phyloP scores from a whole-genome alignment of 1,139 yeast genomes.

The Taphrina communis region DNA sequence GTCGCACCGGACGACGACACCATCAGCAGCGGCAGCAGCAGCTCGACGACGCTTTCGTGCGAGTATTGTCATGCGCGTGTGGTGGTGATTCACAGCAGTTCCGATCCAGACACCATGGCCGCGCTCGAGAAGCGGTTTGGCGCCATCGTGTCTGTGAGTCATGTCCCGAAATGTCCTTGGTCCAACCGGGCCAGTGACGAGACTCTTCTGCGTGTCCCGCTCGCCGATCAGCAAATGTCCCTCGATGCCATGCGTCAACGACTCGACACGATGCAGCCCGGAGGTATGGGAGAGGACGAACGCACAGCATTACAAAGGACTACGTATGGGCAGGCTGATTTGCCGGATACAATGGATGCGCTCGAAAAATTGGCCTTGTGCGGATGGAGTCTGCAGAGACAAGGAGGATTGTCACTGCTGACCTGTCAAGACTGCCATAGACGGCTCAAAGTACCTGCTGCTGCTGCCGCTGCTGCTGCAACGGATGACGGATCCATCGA shows the following conservation, averaged over 20 bases:
- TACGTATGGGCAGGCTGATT: not conserved
- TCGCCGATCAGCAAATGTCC: conserved; percentile 4
- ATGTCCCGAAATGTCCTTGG: conserved; percentile 28
- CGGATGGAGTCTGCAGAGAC: conserved; percentile 21
- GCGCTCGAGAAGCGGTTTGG: conserved; percentile 10
- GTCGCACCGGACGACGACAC: not conserved
- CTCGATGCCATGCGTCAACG: not conserved
- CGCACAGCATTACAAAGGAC: not conserved
- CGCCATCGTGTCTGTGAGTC: not conserved
- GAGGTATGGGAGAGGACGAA: not conserved
- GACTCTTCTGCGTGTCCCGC: conserved; percentile 14
- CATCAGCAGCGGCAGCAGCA: too few species aligned
- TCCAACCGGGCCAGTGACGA: not conserved
- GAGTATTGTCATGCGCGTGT: conserved; percentile 21
- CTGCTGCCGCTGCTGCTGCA: too few species aligned
- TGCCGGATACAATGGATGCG: not conserved
- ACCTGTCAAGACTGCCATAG: conserved; percentile 30
- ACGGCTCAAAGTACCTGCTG: not conserved
- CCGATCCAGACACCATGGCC: not conserved
- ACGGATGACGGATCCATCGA: not conserved
- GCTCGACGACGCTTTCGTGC: not conserved
- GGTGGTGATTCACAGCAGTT: not conserved
- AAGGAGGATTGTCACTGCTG: not conserved
- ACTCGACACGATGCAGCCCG: not conserved
- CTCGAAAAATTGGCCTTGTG: conserved; percentile 14